Evolutionary conservation across 306 rosid species (phyloP).

Genomic region (Gastrolobium villosum): DNA sequence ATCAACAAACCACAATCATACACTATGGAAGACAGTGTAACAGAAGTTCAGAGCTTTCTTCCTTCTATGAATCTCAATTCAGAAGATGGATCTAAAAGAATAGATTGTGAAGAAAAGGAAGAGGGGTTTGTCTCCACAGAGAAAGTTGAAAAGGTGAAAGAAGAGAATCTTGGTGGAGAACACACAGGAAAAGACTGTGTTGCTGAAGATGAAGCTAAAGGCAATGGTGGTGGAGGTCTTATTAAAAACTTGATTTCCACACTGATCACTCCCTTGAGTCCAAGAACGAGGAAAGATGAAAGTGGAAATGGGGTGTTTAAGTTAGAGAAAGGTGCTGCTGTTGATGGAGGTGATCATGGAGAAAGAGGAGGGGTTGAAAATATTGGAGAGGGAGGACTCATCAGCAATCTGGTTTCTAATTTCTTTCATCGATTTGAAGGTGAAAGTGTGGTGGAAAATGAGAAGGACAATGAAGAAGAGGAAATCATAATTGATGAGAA

Average conservation of each 20-base stretch:
- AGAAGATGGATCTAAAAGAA: slow-evolving; percentile 30
- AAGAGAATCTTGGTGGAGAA: not conserved
- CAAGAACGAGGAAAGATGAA: slow-evolving; percentile 29
- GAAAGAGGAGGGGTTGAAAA: not conserved
- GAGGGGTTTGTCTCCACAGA: slow-evolving; percentile 24
- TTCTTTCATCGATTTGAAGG: slow-evolving; percentile 44
- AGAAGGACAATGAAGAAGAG: slow-evolving; percentile 21
- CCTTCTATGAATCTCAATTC: slow-evolving; percentile 6
- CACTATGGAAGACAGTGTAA: slow-evolving; percentile 50
- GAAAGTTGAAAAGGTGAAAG: not conserved
- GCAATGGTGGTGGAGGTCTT: slow-evolving; percentile 35
- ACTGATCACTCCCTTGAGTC: slow-evolving; percentile 39
- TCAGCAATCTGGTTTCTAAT: slow-evolving; percentile 50
- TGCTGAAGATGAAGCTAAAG: not conserved
- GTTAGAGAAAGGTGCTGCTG: not conserved
- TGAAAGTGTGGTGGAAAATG: slow-evolving; percentile 9
- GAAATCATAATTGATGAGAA: slow-evolving; percentile 37
- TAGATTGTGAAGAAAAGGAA: not conserved
- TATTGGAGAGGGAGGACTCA: slow-evolving; percentile 35
- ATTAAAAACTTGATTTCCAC: slow-evolving; percentile 49
- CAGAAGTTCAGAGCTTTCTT: slow-evolving; percentile 23
- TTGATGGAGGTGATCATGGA: not conserved
- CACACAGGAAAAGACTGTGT: not conserved
- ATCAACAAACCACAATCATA: not conserved
- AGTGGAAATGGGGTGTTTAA: not conserved